phyloP scores from a whole-genome alignment of 495 filamentous ascomycete species.

The Staphylotrichum tortipilum region DNA sequence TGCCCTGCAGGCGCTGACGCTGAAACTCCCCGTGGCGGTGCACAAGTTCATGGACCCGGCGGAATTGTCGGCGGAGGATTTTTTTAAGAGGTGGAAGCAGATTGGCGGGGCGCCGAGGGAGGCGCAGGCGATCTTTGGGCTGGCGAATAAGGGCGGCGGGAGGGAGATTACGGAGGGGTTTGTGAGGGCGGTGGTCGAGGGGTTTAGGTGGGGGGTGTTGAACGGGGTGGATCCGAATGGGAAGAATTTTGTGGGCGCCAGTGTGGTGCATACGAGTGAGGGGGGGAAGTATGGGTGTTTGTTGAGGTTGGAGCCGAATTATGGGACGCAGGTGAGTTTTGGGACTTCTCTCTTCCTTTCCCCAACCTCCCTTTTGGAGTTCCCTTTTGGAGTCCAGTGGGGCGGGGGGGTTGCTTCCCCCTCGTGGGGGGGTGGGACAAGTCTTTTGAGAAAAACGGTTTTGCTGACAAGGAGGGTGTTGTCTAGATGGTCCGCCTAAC shows the following conservation, averaged over 20 bases:
- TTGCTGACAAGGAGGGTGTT: neutral
- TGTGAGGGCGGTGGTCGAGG: slow-evolving; percentile 59
- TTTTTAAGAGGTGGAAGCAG: slow-evolving; percentile 98
- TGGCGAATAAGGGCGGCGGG: slow-evolving; percentile 39
- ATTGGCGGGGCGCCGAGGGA: slow-evolving; percentile 85
- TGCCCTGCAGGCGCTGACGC: slow-evolving; percentile 82
- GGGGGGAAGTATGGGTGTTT: slow-evolving; percentile 90
- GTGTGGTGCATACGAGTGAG: slow-evolving; percentile 73
- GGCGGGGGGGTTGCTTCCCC: too few species aligned
- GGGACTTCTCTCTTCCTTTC: neutral
- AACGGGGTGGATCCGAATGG: slow-evolving; percentile 79
- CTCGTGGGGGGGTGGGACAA: too few species aligned
- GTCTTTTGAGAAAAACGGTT: neutral
- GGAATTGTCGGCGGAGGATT: slow-evolving; percentile 74
- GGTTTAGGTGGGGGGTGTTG: slow-evolving; percentile 82
- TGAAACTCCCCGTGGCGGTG: slow-evolving; percentile 79
- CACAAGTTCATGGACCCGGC: slow-evolving; percentile 97
- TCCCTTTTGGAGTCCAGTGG: too few species aligned
- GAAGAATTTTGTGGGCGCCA: slow-evolving; percentile 90
- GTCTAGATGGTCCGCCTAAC: slow-evolving; percentile 88
- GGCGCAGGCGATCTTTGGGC: slow-evolving; percentile 73
- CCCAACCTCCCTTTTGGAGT: neutral
- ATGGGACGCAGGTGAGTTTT: slow-evolving; percentile 64
- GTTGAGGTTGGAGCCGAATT: slow-evolving; percentile 90
- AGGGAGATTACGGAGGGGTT: slow-evolving; percentile 47